phyloP scores from a whole-genome alignment of 805 yeast species.

The Lachancea thermotolerans region DNA sequence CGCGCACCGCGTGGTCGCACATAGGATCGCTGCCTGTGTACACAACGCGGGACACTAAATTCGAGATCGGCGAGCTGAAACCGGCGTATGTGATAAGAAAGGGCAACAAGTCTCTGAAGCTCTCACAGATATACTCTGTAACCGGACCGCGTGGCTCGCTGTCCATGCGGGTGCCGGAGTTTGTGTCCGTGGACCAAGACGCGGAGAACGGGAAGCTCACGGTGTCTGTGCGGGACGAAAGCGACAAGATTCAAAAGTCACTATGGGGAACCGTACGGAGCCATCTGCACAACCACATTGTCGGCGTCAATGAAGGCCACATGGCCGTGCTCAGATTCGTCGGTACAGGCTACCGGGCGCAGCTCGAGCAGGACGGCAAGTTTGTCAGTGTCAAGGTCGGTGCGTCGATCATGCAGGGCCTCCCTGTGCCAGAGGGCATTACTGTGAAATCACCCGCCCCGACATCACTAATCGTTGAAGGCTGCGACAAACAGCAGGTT shows the following conservation, averaged over 20 bases:
- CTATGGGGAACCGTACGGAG: constrained; percentile 96
- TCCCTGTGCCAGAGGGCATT: constrained; percentile 71
- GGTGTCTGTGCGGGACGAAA: constrained; percentile 52
- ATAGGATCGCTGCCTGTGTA: constrained; percentile 77
- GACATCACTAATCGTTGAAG: constrained; percentile 78
- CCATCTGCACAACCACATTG: constrained; percentile 63
- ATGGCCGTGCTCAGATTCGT: constrained; percentile 78
- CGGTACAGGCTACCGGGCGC: constrained; percentile 96
- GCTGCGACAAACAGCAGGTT: constrained; percentile 81
- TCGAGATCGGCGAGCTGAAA: constrained; percentile 37
- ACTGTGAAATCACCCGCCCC: constrained; percentile 76
- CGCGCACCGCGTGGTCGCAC: constrained; percentile 41
- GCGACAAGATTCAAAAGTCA: constrained; percentile 62
- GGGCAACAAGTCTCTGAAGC: constrained; percentile 52
- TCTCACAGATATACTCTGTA: constrained; percentile 54
- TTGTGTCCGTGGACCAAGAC: constrained; percentile 40
- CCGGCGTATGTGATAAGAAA: constrained; percentile 56
- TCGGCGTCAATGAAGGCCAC: constrained; percentile 93
- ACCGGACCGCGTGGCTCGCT: constrained; percentile 75
- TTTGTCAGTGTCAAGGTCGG: constrained; percentile 80
- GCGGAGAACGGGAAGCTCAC: constrained; percentile 33
- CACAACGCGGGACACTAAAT: constrained; percentile 52
- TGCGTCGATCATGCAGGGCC: constrained; percentile 70
- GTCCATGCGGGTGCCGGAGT: constrained; percentile 62
- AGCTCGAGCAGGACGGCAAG: constrained; percentile 52